A percentile compares a stretch with the other conserved stretches of the same genome.
Conservation (phyloP, 805 yeast genomes). For the Nakazawaea holstii region DNA sequence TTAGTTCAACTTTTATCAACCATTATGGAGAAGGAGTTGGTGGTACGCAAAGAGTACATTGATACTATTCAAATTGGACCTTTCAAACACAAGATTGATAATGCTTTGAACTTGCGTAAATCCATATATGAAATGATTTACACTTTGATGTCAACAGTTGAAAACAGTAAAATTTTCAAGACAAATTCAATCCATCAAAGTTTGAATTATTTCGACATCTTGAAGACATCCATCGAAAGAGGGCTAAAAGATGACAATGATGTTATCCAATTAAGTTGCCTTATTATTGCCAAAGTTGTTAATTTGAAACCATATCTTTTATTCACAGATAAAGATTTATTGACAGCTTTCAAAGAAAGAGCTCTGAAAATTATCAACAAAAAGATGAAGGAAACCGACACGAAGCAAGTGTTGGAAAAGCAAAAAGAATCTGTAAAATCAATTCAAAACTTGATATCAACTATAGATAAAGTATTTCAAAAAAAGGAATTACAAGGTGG, state of each 20-base stretch:
- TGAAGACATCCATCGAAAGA: conserved; percentile 35
- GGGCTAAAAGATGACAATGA: conserved; percentile 61
- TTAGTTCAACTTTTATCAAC: conserved; percentile 42
- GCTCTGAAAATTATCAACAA: conserved; percentile 37
- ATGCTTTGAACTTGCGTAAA: conserved; percentile 69
- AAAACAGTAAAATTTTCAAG: conserved; percentile 16
- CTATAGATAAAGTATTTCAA: background rate
- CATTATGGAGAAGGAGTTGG: conserved; percentile 47
- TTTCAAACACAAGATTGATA: conserved; percentile 75
- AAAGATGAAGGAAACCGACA: conserved; percentile 54
- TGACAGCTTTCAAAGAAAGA: conserved; percentile 26
- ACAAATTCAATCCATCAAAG: conserved; percentile 15
- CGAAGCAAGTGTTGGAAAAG: conserved; percentile 62
- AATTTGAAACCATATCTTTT: conserved; percentile 23
- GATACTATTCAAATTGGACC: conserved; percentile 80
- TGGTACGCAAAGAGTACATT: conserved; percentile 49
- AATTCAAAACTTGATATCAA: conserved; percentile 3
- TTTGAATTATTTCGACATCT: conserved; percentile 26
- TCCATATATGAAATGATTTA: conserved; percentile 66
- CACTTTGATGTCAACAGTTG: conserved; percentile 36
- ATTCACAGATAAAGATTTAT: conserved; percentile 3
- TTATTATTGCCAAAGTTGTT: conserved; percentile 35
- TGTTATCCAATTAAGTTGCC: conserved; percentile 49
- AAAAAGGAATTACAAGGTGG: conserved; percentile 1
- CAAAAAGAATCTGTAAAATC: conserved; percentile 35